Conservation (phyloP, 139 green algal genomes). For the Haematococcus sp. region DNA sequence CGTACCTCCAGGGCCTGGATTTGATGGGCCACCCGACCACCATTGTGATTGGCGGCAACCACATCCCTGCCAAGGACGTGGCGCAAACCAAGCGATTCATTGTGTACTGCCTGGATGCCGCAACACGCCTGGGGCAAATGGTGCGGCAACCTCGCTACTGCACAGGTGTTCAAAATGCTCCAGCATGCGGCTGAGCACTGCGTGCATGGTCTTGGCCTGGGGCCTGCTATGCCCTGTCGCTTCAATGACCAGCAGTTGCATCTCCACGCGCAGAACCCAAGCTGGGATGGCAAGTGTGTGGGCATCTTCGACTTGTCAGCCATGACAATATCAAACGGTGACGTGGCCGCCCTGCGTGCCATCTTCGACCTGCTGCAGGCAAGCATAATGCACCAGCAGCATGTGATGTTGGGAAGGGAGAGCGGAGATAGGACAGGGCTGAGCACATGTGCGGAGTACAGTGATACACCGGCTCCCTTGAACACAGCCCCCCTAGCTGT, state of each 20-base stretch:
- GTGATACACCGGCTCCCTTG: too few relatives aligned
- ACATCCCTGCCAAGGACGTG: constrained; percentile 2
- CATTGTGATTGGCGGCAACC: neutral
- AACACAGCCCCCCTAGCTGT: too few relatives aligned
- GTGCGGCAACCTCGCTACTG: neutral
- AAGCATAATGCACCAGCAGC: neutral
- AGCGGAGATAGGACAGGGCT: too few relatives aligned
- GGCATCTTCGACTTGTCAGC: constrained; percentile 26
- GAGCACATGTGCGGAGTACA: too few relatives aligned
- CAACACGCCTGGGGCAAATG: neutral
- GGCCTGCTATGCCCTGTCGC: neutral
- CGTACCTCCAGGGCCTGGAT: neutral
- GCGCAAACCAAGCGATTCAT: constrained; percentile 7
- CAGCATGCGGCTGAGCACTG: neutral
- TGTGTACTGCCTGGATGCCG: constrained; percentile 4
- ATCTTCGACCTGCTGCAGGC: constrained; percentile 49
- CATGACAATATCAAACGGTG: constrained; percentile 35
- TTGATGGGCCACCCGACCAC: neutral
- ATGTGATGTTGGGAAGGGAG: too few relatives aligned
- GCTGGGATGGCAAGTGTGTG: constrained; percentile 15
- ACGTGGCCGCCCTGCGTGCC: constrained; percentile 23
- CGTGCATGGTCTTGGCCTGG: neutral
- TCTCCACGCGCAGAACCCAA: neutral
- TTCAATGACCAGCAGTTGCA: neutral
- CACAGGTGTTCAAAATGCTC: neutral